Percentiles rank a stretch among this genome's conserved stretches.
These are phyloP conservation scores for Arthroderma sp. DNA, from an alignment of 2,329 filamentous ascomycete species.

Conservation along the genomic window DNA sequence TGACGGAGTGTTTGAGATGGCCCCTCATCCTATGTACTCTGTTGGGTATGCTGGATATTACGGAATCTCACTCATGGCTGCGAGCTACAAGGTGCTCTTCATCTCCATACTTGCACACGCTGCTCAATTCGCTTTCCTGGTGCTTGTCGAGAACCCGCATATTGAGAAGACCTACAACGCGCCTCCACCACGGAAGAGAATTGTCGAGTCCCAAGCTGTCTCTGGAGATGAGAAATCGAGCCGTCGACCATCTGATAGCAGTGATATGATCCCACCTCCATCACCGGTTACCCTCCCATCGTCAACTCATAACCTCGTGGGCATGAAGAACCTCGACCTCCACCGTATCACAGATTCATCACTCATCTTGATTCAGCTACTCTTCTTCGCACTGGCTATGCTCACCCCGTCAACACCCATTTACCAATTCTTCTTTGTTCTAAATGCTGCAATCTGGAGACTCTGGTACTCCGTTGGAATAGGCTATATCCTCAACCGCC, in stretches of 20 bases:
- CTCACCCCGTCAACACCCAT: conserved; percentile 64
- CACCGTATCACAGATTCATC: conserved; percentile 78
- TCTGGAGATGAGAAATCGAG: conserved; percentile 22
- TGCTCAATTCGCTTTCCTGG: conserved; percentile 85
- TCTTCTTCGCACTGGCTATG: conserved; percentile 60
- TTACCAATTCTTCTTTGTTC: conserved; percentile 67
- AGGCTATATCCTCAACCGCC: conserved; percentile 68
- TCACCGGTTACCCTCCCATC: conserved; percentile 44
- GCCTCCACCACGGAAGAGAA: conserved; percentile 56
- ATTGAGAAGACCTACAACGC: conserved; percentile 97
- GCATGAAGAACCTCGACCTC: conserved; percentile 71
- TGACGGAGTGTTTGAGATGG: conserved; percentile 98
- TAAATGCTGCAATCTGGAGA: conserved; percentile 71
- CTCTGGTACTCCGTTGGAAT: conserved; percentile 86
- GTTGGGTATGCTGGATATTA: conserved; percentile 98
- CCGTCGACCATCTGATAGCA: conserved; percentile 24
- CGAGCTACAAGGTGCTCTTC: conserved; percentile 93
- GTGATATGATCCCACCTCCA: conserved; percentile 28
- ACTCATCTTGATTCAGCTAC: conserved; percentile 61
- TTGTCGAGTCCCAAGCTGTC: conserved; percentile 21
- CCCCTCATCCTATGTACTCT: conserved; percentile 97
- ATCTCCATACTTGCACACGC: conserved; percentile 93
- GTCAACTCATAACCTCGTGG: conserved; percentile 71
- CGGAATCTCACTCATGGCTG: conserved; percentile 94
- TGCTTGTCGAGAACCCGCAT: conserved; percentile 87